Evolutionary conservation across 768 basidiomycete genomes (phyloP).

Genomic region (Auriscalpium microsporum): DNA sequence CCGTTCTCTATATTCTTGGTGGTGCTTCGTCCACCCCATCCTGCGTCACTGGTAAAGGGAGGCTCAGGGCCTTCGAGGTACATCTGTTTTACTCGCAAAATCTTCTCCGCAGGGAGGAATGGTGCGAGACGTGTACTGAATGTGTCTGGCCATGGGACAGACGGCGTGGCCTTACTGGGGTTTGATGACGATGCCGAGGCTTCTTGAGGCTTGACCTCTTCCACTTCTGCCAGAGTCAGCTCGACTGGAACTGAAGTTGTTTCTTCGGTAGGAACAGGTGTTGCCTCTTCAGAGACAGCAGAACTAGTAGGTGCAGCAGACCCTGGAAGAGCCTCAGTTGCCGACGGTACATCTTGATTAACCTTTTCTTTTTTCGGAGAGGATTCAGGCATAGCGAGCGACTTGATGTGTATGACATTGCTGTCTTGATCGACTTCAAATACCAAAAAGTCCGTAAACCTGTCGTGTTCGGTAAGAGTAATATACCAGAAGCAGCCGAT

Average conservation of each 20-base stretch:
- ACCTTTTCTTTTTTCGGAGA: slow-evolving; percentile 34
- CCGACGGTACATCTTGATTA: slow-evolving; percentile 19
- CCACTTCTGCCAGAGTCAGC: background rate
- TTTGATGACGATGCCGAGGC: slow-evolving; percentile 14
- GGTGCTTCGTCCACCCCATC: slow-evolving; percentile 53
- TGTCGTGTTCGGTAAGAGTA: slow-evolving; percentile 23
- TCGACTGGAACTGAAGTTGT: background rate
- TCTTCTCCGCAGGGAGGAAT: slow-evolving; percentile 54
- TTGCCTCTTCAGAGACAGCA: slow-evolving; percentile 13
- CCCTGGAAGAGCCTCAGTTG: background rate
- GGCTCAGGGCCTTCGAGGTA: slow-evolving; percentile 77
- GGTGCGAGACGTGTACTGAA: slow-evolving; percentile 48
- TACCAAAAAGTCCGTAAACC: slow-evolving; percentile 96
- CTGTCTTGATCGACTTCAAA: slow-evolving; percentile 81
- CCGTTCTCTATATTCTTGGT: slow-evolving; percentile 25
- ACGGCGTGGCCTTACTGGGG: slow-evolving; percentile 10
- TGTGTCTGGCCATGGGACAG: slow-evolving; percentile 58
- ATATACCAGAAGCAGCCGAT: background rate
- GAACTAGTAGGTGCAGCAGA: slow-evolving; percentile 1
- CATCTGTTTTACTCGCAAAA: slow-evolving; percentile 60
- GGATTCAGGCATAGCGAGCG: slow-evolving; percentile 60
- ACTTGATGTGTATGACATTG: slow-evolving; percentile 74
- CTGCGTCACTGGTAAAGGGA: slow-evolving; percentile 62
- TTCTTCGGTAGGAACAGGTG: slow-evolving; percentile 2
- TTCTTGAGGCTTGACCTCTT: slow-evolving; percentile 9